Base-by-base conservation (phyloP, 805 yeast species). In the Metschnikowia henanensis region DNA sequence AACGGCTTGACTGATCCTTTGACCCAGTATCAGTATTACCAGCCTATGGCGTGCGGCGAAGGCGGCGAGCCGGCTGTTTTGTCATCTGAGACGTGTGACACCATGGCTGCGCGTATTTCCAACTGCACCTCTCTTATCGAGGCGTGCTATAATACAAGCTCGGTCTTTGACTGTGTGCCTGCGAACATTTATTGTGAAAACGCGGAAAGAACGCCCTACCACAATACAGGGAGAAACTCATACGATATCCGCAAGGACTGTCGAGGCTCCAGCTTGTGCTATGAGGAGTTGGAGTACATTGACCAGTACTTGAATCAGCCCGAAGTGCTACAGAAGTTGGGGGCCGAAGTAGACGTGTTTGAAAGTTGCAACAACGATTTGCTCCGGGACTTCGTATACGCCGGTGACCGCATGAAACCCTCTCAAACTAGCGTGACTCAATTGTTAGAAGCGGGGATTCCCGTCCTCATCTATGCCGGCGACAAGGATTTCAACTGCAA, bases 341-440 rank as follows among this genome's bases (percentile, higher is more conserved):
- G 99, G 43, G 95, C 92, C 18, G 96, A 92, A 68, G 95, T 90
- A 48, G 88, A 84, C 39, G 62, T 68, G 15, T 92, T 79, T 66
- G 77, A 79, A 56, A 77, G 86, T 13, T 90, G 97, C 72, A 87
- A 84, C 69, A 79, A 79, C 58, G 84, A 81, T 46, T 82, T 92
- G 48, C 83, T 82, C 74, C 77, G 83, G 62, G 83, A 87, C 74
- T 92, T 92, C 66, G 59, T 85, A 52, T 79, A 88, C 55, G 81
- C 87, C 17, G 97, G 97, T 51, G 99, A 92, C 69, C 86, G 92
- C 85, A 81, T 86, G 83, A 83, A 84, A 65, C 96, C 96, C 20
- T 89, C 83, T 76, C 94, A 88, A 61, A 77, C 74, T 55, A 81
- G 79, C 39, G 88, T 92, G 30, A 73, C 83, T 19, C 79, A 79